A percentile compares a stretch with the other conserved stretches of the same genome.
Conservation (phyloP, 441 rosid genomes). For the Metrosideros polymorpha region DNA sequence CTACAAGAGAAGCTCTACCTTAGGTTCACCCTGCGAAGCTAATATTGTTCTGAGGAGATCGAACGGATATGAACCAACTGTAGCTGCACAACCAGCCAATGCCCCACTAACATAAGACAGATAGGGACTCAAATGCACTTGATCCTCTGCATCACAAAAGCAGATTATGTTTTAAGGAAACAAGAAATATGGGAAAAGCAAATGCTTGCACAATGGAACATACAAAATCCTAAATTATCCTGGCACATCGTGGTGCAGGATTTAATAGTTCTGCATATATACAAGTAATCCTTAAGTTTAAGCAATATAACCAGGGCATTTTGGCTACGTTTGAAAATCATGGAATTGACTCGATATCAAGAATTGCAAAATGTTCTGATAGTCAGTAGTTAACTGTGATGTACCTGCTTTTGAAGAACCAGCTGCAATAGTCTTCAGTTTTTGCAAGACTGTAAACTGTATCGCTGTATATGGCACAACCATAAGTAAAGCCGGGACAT, state of each 20-base stretch:
- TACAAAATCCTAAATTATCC: background rate
- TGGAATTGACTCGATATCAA: background rate
- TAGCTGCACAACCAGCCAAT: conserved; percentile 92
- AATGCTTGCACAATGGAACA: background rate
- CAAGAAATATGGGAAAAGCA: background rate
- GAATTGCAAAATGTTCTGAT: background rate
- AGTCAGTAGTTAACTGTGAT: background rate
- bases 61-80: conserved; percentile 93
- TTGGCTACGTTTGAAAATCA: background rate
- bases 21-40: conserved; percentile 97
- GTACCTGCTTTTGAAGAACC: conserved; percentile 92
- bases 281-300: background rate
- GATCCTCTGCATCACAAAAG: conserved; percentile 59
- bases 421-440: conserved; percentile 66
- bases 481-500: conserved; percentile 97
- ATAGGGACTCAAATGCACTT: conserved; percentile 73
- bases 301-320: background rate
- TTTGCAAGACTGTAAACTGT: conserved; percentile 81
- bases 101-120: conserved; percentile 85
- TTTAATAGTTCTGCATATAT: background rate
- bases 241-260: background rate
- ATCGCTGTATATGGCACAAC: conserved; percentile 92
- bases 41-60: conserved; percentile 87
- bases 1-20: conserved; percentile 30
- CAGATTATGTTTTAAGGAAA: background rate